Base-by-base conservation (phyloP, 225 moss, liverwort and hornwort genomes). In the Climacium dendroides region DNA sequence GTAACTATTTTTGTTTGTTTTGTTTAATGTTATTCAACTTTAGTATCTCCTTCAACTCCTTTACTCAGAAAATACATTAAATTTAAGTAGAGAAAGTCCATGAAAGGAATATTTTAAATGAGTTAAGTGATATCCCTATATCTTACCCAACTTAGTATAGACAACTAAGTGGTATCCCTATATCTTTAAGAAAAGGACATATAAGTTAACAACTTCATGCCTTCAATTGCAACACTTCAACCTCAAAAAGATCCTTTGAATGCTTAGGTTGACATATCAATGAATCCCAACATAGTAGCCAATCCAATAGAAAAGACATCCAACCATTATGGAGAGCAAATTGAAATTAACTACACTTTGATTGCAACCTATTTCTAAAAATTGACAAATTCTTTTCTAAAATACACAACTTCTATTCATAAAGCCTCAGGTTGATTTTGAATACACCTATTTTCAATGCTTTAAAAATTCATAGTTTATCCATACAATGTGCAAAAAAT, bases 401-500 rank as follows among this genome's bases (percentile, higher is more conserved):
- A 7, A 50, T 74, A 1, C 22, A 29, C 18, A 45, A 1, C 18
- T 4, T 47, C 45, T 72, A 29, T 45, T 72, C 29, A 18, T 17
- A 11, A 4, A 72, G 18, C 29, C 6, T 11, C 0, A 6, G 0
- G 0, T 45, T 17, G 28, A 17, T 10, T 45, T 17, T 25, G 9
- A 16, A 3, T 29, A 45, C 16, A 17, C 72, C 28, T 17, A 72
- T 28, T 45, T 29, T 72, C 72, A 45, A 29, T 3, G 29, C 17
- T 45, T 10, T 5, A 5, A 71, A 43, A 28, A 28, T 28, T 43
- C 43, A 15, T 71, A 71, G 6, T 9, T 28, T 22, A 6, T 18
- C 18, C 45, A 72, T 17, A 15, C 5, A 71, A 28, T 28, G 43
- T 28, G 6, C 17, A 45, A 45, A 41, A 71, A 17, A 37, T 5